A percentile compares a stretch with the other conserved stretches of the same genome.
phyloP scores from a whole-genome alignment of 352 stramenopile genomes.

The Saprolegnia parasitica region DNA sequence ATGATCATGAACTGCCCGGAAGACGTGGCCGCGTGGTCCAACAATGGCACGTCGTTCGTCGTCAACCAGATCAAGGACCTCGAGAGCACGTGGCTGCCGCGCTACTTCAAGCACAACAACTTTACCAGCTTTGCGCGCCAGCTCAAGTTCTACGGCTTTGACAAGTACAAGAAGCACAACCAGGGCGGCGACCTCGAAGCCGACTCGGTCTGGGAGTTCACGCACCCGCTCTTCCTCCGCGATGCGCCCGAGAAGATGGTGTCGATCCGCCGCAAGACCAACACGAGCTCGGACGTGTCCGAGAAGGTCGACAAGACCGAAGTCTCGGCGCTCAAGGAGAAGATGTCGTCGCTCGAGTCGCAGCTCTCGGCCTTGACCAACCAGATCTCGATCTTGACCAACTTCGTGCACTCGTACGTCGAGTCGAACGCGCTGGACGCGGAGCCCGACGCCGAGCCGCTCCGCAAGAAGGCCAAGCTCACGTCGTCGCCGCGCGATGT shows the following conservation, averaged over 20 bases:
- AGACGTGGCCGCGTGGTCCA: slow-evolving; percentile 34
- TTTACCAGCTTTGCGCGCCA: slow-evolving; percentile 85
- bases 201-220: slow-evolving; percentile 20
- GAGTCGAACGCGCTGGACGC: not conserved
- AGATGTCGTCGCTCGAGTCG: slow-evolving; percentile 22
- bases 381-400: slow-evolving; percentile 18
- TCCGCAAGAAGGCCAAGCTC: not conserved
- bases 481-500: slow-evolving; percentile 8
- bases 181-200: not conserved
- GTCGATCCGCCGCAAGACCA: slow-evolving; percentile 22
- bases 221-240: slow-evolving; percentile 18
- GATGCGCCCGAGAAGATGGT: slow-evolving; percentile 26
- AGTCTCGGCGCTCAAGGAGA: slow-evolving; percentile 17
- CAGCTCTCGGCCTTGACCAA: slow-evolving; percentile 27
- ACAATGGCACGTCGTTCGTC: slow-evolving; percentile 35
- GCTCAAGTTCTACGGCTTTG: slow-evolving; percentile 81
- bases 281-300: not conserved
- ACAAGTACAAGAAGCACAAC: slow-evolving; percentile 30
- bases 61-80: slow-evolving; percentile 42
- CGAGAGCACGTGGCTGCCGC: slow-evolving; percentile 56
- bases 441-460: not conserved
- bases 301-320: slow-evolving; percentile 19
- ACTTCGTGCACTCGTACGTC: slow-evolving; percentile 21
- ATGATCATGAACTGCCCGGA: slow-evolving; percentile 36
- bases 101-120: slow-evolving; percentile 89